Base-by-base conservation (phyloP, 2,329 filamentous ascomycete species). In the Aspergillus hiratsukae region DNA sequence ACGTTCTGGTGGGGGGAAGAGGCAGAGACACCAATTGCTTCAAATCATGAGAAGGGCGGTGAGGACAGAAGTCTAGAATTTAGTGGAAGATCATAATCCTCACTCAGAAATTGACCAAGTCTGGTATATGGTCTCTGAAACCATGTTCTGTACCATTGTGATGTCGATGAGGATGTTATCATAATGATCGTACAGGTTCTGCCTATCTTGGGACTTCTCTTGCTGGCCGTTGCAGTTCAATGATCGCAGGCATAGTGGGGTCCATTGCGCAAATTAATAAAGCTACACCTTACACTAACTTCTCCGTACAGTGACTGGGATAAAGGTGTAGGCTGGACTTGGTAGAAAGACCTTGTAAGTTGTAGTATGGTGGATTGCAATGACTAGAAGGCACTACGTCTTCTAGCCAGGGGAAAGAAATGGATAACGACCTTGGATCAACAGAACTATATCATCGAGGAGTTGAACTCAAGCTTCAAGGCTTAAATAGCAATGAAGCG, bases 1-100 rank as follows among this genome's bases (percentile, higher is more conserved):
- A 46, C 43, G 43, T 3, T 25, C 23, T 46, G 43, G 43, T 46
- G 43, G 43, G 43, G 40, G 31, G 8, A 19, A 29, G 21, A 28
- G 43, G 43, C 43, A 51, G 48, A 54, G 27, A 17, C 35, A 43
- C 55, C 28, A 51, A 49, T 48, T 54, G 54, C 29, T 41, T 41
- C 54, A 49, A 57, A 49, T 48, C 19, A 23, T 37, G 49, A 19
- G 29, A 51, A 51, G 37, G 37, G 49, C 52, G 27, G 19, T 48
- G 43, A 27, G 17, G 29, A 49, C 49, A 28, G 46, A 51, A 51
- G 25, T 8, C 41, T 46, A 46, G 43, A 46, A 46, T 23, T 51
- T 54, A 51, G 55, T 58, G 53, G 48, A 58, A 50, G 41, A 50
- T 46, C 19, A 10, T 46, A 25, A 25, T 46, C 17, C 11, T 27